phyloP scores from a whole-genome alignment of 495 filamentous ascomycete genomes.

The Podospora anserina region DNA sequence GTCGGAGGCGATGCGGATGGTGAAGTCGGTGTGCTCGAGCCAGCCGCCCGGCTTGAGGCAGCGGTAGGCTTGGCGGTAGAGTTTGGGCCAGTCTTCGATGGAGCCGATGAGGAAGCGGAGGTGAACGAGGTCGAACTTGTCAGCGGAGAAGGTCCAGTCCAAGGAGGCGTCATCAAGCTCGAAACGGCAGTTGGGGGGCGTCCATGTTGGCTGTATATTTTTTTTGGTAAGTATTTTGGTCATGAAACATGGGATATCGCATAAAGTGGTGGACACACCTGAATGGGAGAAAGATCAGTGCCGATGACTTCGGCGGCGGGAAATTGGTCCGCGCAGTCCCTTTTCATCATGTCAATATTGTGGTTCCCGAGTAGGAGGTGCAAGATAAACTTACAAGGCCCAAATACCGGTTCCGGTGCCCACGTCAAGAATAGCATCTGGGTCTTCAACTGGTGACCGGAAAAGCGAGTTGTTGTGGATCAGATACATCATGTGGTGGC shows the following conservation, averaged over 20 bases:
- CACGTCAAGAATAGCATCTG: conserved; percentile 53
- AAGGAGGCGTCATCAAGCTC: conserved; percentile 55
- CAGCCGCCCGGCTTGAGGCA: conserved; percentile 27
- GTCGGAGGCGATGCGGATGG: not conserved
- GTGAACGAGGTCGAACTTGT: conserved; percentile 64
- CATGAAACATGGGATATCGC: too few species aligned
- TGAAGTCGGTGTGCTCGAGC: conserved; percentile 9
- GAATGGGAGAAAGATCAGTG: conserved; percentile 61
- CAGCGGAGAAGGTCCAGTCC: conserved; percentile 49
- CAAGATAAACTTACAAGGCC: not conserved
- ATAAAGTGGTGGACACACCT: conserved; percentile 19
- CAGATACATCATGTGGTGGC: not conserved
- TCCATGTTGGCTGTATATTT: not conserved
- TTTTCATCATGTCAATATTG: not conserved
- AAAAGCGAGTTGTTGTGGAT: not conserved
- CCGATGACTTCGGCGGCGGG: conserved; percentile 56
- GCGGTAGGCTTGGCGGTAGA: conserved; percentile 35
- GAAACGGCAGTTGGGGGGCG: conserved; percentile 7
- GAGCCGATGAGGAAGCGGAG: conserved; percentile 54
- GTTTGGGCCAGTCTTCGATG: conserved; percentile 55
- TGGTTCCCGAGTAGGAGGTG: not conserved
- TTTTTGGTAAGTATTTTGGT: too few species aligned
- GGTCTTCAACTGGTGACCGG: not conserved
- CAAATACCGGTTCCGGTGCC: conserved; percentile 56
- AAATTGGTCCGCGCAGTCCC: conserved; percentile 46